Conservation (phyloP, 805 yeast species). For the Kazachstania psychrophila region DNA sequence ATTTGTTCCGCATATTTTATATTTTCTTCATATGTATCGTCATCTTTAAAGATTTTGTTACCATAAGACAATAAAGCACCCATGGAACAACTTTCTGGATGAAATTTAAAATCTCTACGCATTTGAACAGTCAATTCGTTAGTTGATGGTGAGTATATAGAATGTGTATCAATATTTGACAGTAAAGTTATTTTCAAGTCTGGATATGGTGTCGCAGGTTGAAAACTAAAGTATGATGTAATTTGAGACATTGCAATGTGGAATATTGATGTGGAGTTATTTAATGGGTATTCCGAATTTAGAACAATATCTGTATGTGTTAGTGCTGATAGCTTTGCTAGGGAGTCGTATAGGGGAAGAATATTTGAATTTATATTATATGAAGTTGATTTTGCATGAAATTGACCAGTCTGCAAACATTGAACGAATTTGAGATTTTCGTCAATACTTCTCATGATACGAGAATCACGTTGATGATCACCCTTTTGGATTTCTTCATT, state of each 20-base stretch:
- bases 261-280: slow-evolving; percentile 21
- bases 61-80: slow-evolving; percentile 48
- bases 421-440: slow-evolving; percentile 24
- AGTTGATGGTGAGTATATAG: slow-evolving; percentile 15
- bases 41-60: slow-evolving; percentile 26
- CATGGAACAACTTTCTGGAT: slow-evolving; percentile 42
- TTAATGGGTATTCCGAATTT: not conserved
- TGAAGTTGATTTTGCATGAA: slow-evolving; percentile 2
- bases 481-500: slow-evolving; percentile 27
- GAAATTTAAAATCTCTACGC: slow-evolving; percentile 28
- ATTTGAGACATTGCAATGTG: slow-evolving; percentile 32
- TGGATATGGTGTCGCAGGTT: slow-evolving; percentile 34
- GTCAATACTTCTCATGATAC: slow-evolving; percentile 32
- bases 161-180: slow-evolving; percentile 5
- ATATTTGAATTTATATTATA: slow-evolving; percentile 1
- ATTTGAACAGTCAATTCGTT: slow-evolving; percentile 20
- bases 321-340: slow-evolving; percentile 5
- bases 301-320: slow-evolving; percentile 7
- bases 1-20: slow-evolving; percentile 34
- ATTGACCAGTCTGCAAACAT: slow-evolving; percentile 26
- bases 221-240: slow-evolving; percentile 34
- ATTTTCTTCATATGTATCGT: slow-evolving; percentile 25
- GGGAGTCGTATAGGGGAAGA: slow-evolving; percentile 4
- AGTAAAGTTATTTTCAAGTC: slow-evolving; percentile 6
- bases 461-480: slow-evolving; percentile 26